phyloP scores from a whole-genome alignment of 1,284 basidiomycete genomes.

The Sporisorium reilianum region DNA sequence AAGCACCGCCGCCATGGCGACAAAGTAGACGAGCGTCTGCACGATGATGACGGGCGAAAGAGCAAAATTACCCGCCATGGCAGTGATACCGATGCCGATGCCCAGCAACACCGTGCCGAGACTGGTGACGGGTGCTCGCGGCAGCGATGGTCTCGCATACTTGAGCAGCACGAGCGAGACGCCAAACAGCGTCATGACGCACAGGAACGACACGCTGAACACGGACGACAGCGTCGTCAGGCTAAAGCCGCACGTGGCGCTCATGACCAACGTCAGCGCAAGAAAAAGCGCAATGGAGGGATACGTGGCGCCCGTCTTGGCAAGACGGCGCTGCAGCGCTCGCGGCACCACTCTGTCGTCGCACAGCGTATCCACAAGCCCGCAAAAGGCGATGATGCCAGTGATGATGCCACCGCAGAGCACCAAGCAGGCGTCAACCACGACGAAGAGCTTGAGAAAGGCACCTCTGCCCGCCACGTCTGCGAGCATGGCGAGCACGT shows the following conservation, averaged over 20 bases:
- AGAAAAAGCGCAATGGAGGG: constrained; percentile 74
- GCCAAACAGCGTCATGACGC: constrained; percentile 77
- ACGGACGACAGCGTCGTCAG: constrained; percentile 66
- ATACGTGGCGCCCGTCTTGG: constrained; percentile 74
- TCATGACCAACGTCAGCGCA: constrained; percentile 74
- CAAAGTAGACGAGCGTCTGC: constrained; percentile 69
- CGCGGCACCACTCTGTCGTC: constrained; percentile 75
- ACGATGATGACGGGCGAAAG: constrained; percentile 74
- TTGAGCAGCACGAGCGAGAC: constrained; percentile 75
- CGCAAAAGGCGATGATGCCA: constrained; percentile 47
- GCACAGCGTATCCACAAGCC: constrained; percentile 42
- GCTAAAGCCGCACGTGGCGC: constrained; percentile 75
- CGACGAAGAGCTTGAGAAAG: constrained; percentile 52
- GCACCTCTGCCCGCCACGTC: constrained; percentile 35
- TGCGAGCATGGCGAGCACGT: constrained; percentile 48
- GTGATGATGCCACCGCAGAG: constrained; percentile 60
- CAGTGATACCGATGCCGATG: constrained; percentile 76
- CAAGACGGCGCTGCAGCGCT: constrained; percentile 73
- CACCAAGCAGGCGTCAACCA: constrained; percentile 54
- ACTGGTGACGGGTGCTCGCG: constrained; percentile 72
- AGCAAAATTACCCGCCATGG: constrained; percentile 62
- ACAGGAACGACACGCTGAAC: constrained; percentile 74
- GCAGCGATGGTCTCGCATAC: constrained; percentile 76
- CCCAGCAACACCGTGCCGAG: constrained; percentile 71
- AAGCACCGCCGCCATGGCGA: constrained; percentile 71